Conservation (phyloP, 2,329 filamentous ascomycete genomes). For the Colletotrichum sp. region DNA sequence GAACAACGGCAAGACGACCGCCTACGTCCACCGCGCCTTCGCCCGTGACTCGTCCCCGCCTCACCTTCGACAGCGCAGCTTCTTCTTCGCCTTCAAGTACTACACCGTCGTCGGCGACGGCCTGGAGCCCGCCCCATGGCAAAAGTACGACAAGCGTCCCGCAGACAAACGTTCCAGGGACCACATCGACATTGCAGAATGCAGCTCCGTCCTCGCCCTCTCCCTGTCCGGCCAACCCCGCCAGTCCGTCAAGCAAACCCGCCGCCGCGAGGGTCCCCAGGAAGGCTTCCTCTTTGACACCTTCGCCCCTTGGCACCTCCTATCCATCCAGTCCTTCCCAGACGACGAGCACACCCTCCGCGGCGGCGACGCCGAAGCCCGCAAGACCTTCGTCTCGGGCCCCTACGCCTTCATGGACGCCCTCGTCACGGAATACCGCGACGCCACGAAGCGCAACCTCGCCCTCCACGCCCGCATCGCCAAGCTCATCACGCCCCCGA, state of each 20-base stretch:
- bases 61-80: slow-evolving; percentile 56
- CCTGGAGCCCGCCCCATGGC: slow-evolving; percentile 64
- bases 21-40: slow-evolving; percentile 58
- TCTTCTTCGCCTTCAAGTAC: slow-evolving; percentile 70
- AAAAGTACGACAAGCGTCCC: slow-evolving; percentile 56
- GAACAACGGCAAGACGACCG: slow-evolving; percentile 48
- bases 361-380: slow-evolving; percentile 52
- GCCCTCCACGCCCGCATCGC: slow-evolving; percentile 62
- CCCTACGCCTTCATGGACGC: slow-evolving; percentile 66
- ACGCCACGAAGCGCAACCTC: slow-evolving; percentile 63
- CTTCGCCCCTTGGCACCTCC: slow-evolving; percentile 65
- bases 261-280: slow-evolving; percentile 48
- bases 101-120: slow-evolving; percentile 64
- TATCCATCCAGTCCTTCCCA: slow-evolving; percentile 63
- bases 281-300: slow-evolving; percentile 62
- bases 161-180: slow-evolving; percentile 41
- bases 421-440: slow-evolving; percentile 63
- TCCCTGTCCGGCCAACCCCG: slow-evolving; percentile 58
- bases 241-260: slow-evolving; percentile 52
- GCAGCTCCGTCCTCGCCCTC: slow-evolving; percentile 63
- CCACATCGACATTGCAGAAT: slow-evolving; percentile 65
- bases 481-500: slow-evolving; percentile 63
- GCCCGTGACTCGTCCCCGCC: slow-evolving; percentile 36
- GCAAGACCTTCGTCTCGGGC: slow-evolving; percentile 63
- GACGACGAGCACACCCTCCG: slow-evolving; percentile 63